Evolutionary conservation across 2,329 filamentous ascomycete genomes (phyloP), one percentile per base, ranked within the genome.

Genomic region (Pestalotiopsis sp.): DNA sequence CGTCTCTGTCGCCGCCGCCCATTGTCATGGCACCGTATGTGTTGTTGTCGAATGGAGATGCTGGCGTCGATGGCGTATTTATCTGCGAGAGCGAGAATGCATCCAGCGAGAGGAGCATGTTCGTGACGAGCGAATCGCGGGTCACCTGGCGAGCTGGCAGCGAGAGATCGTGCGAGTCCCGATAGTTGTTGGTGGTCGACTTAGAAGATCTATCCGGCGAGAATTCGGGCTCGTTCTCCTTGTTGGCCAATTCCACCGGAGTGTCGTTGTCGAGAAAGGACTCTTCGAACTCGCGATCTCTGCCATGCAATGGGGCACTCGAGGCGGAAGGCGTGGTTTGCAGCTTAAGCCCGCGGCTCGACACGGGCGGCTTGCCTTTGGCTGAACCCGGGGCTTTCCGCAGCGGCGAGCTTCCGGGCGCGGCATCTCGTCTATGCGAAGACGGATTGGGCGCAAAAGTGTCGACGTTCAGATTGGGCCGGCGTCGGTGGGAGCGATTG

Each of bases 91-190:
- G 85, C 56, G 89, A 91, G 77, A 95, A 90, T 80, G 95, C 92
- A 81, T 97, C 95, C 72, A 99, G 90, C 56, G 95, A 97, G 72
- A 96, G 86, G 70, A 98, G 90, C 92, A 99, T 96, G 80, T 98
- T 97, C 80, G 96, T 92, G 69, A 99, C 94, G 73, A 99, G 90
- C 45, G 95, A 98, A 77, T 97, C 93, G 73, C 95, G 90, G 56
- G 93, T 93, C 71, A 93, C 90, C 78, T 93, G 89, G 70, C 91
- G 86, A 63, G 92, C 89, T 64, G 91, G 91, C 75, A 97, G 86
- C 68, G 93, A 95, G 71, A 98, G 86, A 79, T 97, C 95, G 84
- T 98, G 95, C 63, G 92, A 94, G 81, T 95, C 91, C 56, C 77
- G 72, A 4, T 72, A 87, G 83, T 67, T 36, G 31, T 36, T 79